Percentiles rank a stretch among this genome's conserved stretches.
These are phyloP conservation scores for Entomophthora muscae DNA, from an alignment of 371 early-diverging fungal genomes.

Conservation along the genomic window DNA sequence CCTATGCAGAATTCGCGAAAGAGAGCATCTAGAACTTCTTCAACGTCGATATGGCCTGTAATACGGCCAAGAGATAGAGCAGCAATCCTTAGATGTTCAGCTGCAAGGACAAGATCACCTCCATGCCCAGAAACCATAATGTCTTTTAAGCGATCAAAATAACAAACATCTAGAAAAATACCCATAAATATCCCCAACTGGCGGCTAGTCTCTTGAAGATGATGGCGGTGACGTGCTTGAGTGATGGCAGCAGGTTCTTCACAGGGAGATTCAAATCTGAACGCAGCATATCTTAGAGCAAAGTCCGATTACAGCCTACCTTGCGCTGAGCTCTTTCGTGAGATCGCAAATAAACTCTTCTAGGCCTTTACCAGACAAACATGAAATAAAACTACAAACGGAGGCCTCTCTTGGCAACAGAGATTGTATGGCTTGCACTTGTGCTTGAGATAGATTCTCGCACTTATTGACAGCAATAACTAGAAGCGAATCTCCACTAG, in stretches of 20 bases:
- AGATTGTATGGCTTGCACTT: not conserved
- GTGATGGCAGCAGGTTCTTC: slow-evolving; percentile 29
- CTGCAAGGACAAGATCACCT: slow-evolving; percentile 41
- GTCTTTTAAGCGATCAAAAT: not conserved
- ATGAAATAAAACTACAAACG: not conserved
- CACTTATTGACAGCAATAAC: not conserved
- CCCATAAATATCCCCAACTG: slow-evolving; percentile 30
- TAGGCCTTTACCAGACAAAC: not conserved
- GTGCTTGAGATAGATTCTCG: not conserved
- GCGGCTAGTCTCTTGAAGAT: slow-evolving; percentile 35
- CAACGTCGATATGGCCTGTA: slow-evolving; percentile 54
- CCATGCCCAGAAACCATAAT: not conserved
- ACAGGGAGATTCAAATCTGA: not conserved
- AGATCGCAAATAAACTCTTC: not conserved
- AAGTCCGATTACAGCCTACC: not conserved
- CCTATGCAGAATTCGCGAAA: slow-evolving; percentile 74
- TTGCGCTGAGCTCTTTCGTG: not conserved
- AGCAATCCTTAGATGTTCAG: slow-evolving; percentile 60
- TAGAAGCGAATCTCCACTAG: slow-evolving; percentile 13
- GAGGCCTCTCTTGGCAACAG: not conserved
- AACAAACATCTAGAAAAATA: slow-evolving; percentile 11
- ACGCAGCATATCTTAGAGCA: not conserved
- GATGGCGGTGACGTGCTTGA: slow-evolving; percentile 51
- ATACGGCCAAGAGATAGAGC: slow-evolving; percentile 50
- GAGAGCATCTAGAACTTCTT: slow-evolving; percentile 55